These are phyloP conservation scores for Mycotypha africana DNA, from an alignment of 371 early-diverging fungal genomes.

Conservation along the genomic window DNA sequence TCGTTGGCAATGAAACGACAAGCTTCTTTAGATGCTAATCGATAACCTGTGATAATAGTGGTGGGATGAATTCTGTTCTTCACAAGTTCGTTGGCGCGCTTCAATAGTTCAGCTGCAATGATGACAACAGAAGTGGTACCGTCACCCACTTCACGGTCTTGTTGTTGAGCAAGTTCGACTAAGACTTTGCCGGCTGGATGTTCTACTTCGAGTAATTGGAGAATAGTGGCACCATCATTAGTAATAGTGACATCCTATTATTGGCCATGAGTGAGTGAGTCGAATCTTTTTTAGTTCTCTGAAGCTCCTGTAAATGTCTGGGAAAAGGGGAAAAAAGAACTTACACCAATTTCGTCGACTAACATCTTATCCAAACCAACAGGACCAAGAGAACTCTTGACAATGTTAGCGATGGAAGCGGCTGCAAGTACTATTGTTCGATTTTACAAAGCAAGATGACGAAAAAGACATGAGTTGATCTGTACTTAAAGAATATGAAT, in stretches of 20 bases:
- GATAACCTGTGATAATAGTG: constrained; percentile 97
- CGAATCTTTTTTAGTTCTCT: too few species aligned
- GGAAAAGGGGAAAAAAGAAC: constrained; percentile 9
- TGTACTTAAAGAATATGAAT: too few species aligned
- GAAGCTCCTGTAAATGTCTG: too few species aligned
- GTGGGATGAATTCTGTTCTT: constrained; percentile 99
- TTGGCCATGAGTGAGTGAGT: too few species aligned
- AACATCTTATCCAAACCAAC: constrained; percentile 99
- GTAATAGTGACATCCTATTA: constrained; percentile 99
- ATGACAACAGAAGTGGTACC: constrained; percentile 99
- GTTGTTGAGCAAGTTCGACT: constrained; percentile 98
- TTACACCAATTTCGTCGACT: constrained; percentile 98
- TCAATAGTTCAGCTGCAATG: constrained; percentile 96
- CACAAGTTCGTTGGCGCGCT: constrained; percentile 95
- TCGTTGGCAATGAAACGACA: constrained; percentile 97
- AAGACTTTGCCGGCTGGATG: constrained; percentile 98
- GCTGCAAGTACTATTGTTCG: constrained; percentile 54
- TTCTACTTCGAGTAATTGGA: constrained; percentile 94
- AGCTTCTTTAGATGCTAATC: constrained; percentile 97
- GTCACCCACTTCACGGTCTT: constrained; percentile 99
- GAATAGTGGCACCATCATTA: constrained; percentile 99
- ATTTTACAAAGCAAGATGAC: too few species aligned
- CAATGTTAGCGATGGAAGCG: constrained; percentile 94
- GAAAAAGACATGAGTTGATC: too few species aligned
- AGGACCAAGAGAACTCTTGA: constrained; percentile 98